phyloP scores from a whole-genome alignment of 108 stramenopile species.

The Nitzschia inconspicua region DNA sequence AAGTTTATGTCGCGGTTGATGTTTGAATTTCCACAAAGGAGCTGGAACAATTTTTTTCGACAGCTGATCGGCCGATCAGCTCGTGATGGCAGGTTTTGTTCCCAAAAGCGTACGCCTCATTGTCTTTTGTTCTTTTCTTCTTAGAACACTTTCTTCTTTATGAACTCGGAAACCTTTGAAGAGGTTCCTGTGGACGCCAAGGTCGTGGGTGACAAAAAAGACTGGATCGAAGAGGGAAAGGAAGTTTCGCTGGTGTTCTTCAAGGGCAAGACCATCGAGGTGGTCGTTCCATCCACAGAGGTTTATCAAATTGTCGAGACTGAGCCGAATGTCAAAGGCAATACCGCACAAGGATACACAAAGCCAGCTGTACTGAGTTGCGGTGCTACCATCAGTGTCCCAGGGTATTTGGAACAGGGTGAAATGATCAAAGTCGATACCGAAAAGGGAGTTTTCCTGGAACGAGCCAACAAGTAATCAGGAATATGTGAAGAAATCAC shows the following conservation, averaged over 20 bases:
- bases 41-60: not conserved
- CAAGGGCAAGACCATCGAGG: conserved; percentile 87
- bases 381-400: conserved; percentile 77
- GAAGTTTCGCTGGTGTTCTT: conserved; percentile 70
- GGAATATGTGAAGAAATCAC: no score
- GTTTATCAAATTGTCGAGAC: conserved; percentile 80
- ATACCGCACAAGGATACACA: conserved; percentile 88
- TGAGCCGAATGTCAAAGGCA: conserved; percentile 91
- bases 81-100: not conserved
- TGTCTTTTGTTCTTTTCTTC: not conserved
- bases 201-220: conserved; percentile 63
- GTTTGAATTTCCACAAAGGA: not conserved
- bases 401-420: conserved; percentile 75
- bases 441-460: conserved; percentile 61
- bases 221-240: conserved; percentile 88
- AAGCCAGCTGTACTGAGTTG: conserved; percentile 74
- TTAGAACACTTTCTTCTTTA: conserved; percentile 76
- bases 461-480: conserved; percentile 17
- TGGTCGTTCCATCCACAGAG: conserved; percentile 65
- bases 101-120: not conserved
- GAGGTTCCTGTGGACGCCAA: conserved; percentile 63
- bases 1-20: conserved; percentile 23
- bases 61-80: not conserved
- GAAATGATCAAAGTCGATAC: conserved; percentile 77
- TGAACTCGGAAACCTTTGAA: conserved; percentile 92